Conservation (phyloP, 306 rosid genomes). For the Glycine tomentella region DNA sequence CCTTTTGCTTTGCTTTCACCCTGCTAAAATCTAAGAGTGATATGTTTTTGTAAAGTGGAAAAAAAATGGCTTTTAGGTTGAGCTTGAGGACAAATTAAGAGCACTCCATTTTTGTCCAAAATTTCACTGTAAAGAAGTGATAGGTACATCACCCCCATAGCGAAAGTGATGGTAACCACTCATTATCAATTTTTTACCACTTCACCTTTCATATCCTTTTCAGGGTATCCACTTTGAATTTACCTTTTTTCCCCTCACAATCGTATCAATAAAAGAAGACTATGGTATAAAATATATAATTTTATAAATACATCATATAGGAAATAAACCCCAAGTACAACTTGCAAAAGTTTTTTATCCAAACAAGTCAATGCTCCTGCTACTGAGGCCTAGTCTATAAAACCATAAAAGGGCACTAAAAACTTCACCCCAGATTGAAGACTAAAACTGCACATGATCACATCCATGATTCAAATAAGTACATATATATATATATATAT, state of each 20-base stretch:
- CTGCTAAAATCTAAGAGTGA: neutral
- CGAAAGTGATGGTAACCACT: slow-evolving; percentile 31
- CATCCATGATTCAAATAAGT: slow-evolving; percentile 50
- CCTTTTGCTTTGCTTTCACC: neutral
- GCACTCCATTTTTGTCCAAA: slow-evolving; percentile 31
- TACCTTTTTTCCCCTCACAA: neutral
- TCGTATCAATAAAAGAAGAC: neutral
- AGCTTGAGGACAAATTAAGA: slow-evolving; percentile 38
- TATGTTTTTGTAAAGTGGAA: neutral
- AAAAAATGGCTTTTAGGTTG: neutral
- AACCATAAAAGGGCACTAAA: slow-evolving; percentile 49
- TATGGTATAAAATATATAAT: slow-evolving; percentile 19
- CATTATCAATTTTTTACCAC: slow-evolving; percentile 18
- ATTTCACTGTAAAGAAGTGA: slow-evolving; percentile 46
- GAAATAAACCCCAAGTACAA: slow-evolving; percentile 38
- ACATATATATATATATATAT: neutral
- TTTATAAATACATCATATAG: slow-evolving; percentile 33
- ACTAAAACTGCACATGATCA: slow-evolving; percentile 51
- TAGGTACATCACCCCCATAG: slow-evolving; percentile 2
- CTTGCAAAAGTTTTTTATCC: slow-evolving; percentile 20
- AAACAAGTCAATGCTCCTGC: slow-evolving; percentile 28
- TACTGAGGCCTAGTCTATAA: slow-evolving; percentile 39
- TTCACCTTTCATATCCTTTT: slow-evolving; percentile 16
- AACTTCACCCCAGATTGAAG: slow-evolving; percentile 47
- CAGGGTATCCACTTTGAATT: neutral